Base-by-base conservation (phyloP, 176 grass and related monocot genomes). In the Thalia dealbata region DNA sequence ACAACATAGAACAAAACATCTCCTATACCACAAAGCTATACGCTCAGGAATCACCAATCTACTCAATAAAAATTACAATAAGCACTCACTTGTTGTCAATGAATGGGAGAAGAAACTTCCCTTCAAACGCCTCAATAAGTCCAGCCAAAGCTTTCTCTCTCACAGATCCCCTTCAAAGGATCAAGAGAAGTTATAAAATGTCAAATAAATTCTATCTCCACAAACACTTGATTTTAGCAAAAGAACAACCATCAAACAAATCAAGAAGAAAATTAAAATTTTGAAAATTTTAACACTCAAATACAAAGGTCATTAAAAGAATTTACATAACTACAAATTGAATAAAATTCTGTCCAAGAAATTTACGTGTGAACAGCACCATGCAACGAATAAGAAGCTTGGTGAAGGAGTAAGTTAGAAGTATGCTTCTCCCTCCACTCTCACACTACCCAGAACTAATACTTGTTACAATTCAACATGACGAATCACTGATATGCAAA, bases 41-140 rank as follows among this genome's bases (percentile, higher is more conserved):
- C 15, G 0, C 16, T 58, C 54, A 67, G 18, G 22, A 61, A 27
- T 30, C 13, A n/a, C 6, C 32, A 67, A 27, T 15, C 21, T 22
- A 67, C 43, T 42, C n/a, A 29, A 30, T 9, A 50, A 50, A 19
- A 3, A 24, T 52, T 28, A n/a, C 27, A 25, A 51, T n/a, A n/a
- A n/a, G n/a, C 7, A 72, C 83, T 70, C 82, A 96, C 92, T 91
- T 99, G 81, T 91, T 88, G 35, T 91, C 90, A 55, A 93, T 75
- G 81, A 91, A 85, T 46, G 70, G 66, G 44, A 81, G 71, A 69
- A 93, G 87, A 71, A 93, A 79, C 78, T 84, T 81, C 72, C 81
- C 84, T 86, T 93, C 95, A 50, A 99, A 93, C 23, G 90, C 87
- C 67, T 99, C 90, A 58, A 86, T 79, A 44, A 99, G 85, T 52